phyloP scores from a whole-genome alignment of 768 basidiomycete genomes.

The Hortiboletus campestris region DNA sequence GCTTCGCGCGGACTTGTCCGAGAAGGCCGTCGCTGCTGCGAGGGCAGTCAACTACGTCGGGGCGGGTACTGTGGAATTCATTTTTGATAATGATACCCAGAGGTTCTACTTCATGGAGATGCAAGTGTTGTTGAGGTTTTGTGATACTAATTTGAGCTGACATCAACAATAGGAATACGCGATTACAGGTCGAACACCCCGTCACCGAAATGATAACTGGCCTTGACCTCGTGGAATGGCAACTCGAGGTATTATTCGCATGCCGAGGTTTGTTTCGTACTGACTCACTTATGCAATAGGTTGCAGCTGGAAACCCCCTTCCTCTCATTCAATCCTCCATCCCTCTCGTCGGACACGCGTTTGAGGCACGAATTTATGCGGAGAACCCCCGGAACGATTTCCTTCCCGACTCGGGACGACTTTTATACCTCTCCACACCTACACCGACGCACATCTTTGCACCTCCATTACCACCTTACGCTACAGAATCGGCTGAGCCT shows the following conservation, averaged over 20 bases:
- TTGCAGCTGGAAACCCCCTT: conserved; percentile 85
- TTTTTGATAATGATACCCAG: conserved; percentile 87
- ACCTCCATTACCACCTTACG: conserved; percentile 37
- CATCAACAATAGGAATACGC: conserved; percentile 61
- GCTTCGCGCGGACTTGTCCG: conserved; percentile 75
- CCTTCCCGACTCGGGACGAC: conserved; percentile 83
- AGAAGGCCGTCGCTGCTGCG: conserved; percentile 90
- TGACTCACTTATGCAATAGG: conserved; percentile 37
- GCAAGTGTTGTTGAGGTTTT: conserved; percentile 38
- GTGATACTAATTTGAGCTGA: not conserved
- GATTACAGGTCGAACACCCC: conserved; percentile 87
- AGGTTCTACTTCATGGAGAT: conserved; percentile 97
- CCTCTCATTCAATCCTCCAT: conserved; percentile 75
- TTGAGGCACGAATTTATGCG: conserved; percentile 94
- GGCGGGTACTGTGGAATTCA: conserved; percentile 95
- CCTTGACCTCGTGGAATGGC: conserved; percentile 93
- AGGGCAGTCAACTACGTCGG: conserved; percentile 89
- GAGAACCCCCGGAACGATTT: conserved; percentile 94
- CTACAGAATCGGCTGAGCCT: conserved; percentile 22
- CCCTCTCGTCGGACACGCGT: conserved; percentile 88
- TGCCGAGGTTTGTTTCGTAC: not conserved
- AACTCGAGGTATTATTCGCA: conserved; percentile 60
- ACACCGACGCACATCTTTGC: conserved; percentile 69
- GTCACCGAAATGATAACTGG: conserved; percentile 96
- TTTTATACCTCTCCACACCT: conserved; percentile 82